phyloP scores from a whole-genome alignment of 257 asterid species.

The Knoxia roxburghii region DNA sequence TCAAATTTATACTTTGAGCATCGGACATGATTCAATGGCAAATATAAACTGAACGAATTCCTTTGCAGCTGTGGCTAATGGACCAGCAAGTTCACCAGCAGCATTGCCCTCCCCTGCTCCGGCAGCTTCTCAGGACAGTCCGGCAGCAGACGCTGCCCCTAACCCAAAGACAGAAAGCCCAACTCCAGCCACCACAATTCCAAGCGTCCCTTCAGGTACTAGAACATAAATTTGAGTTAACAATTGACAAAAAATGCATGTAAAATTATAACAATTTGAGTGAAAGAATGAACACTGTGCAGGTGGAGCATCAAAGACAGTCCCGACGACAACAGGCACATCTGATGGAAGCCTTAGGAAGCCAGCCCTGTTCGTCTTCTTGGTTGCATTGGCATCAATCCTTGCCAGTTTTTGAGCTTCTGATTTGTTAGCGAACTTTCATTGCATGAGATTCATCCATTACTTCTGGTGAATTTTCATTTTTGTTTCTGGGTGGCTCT shows the following conservation, averaged over 20 bases:
- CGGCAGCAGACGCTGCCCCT: slow-evolving; percentile 15
- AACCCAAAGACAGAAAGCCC: neutral
- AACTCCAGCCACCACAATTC: slow-evolving; percentile 14
- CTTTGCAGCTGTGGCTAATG: slow-evolving; percentile 25
- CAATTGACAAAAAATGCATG: neutral
- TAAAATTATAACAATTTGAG: neutral
- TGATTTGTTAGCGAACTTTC: neutral
- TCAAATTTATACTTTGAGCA: no score
- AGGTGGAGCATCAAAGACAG: slow-evolving; percentile 36
- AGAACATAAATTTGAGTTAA: no score
- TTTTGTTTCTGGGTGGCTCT: no score
- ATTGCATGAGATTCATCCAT: no score
- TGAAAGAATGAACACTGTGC: neutral
- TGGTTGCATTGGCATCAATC: slow-evolving; percentile 24
- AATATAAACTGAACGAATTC: neutral
- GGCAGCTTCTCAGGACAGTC: slow-evolving; percentile 27
- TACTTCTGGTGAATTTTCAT: no score
- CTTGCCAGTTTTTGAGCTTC: slow-evolving; percentile 12
- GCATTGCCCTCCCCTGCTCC: slow-evolving; percentile 24
- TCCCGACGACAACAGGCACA: slow-evolving; percentile 29
- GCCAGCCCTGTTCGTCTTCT: slow-evolving; percentile 20
- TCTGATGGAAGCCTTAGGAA: slow-evolving; percentile 27
- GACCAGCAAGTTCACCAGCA: slow-evolving; percentile 25
- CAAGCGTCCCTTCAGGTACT: slow-evolving; percentile 24
- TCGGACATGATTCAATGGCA: no score